phyloP scores from a whole-genome alignment of 306 rosid genomes.

The Ziziphus jujuba region DNA sequence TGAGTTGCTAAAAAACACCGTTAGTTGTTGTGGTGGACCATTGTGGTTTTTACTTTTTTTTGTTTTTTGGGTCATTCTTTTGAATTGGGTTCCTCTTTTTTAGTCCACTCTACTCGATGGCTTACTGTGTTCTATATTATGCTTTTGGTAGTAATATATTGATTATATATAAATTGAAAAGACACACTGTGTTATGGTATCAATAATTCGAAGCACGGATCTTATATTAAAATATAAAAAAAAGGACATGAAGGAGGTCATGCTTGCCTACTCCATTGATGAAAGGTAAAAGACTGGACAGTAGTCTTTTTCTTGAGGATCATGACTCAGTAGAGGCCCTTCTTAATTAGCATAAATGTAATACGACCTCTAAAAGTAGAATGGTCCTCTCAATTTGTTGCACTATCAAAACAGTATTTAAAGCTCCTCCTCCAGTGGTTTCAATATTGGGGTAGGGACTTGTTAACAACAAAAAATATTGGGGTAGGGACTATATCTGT shows the following conservation, averaged over 20 bases:
- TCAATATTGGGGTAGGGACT: too few relatives aligned
- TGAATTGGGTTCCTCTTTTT: background rate
- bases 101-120: background rate
- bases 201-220: conserved; percentile 17
- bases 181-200: background rate
- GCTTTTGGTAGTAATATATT: background rate
- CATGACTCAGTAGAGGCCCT: conserved; percentile 7
- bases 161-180: too few relatives aligned
- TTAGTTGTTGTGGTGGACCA: background rate
- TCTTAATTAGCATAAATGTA: background rate
- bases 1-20: background rate
- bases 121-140: background rate
- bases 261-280: conserved; percentile 8
- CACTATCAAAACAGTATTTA: too few relatives aligned
- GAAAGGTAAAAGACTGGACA: too few relatives aligned
- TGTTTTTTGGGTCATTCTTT: background rate
- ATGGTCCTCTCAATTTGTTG: too few relatives aligned
- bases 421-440: too few relatives aligned
- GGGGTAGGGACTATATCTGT: too few relatives aligned
- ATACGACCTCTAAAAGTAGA: background rate
- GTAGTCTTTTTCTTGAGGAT: background rate
- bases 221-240: background rate
- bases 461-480: too few relatives aligned
- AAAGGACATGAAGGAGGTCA: conserved; percentile 22
- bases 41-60: too few relatives aligned